Evolutionary conservation across 2,329 filamentous ascomycete species (phyloP).

Genomic region (Apiospora pterosperma): DNA sequence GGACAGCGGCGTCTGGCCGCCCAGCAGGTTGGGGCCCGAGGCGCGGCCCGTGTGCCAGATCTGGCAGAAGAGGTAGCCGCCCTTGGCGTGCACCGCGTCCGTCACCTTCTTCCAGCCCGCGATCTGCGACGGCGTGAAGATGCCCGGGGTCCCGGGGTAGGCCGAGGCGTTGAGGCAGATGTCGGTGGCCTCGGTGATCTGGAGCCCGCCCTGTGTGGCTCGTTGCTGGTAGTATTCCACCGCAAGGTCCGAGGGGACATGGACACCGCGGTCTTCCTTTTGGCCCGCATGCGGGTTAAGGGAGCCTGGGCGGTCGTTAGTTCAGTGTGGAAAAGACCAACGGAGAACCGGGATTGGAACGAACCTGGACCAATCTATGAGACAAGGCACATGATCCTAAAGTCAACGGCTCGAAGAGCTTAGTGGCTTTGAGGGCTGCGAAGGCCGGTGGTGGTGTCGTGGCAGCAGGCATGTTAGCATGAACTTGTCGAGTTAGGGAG

Average conservation of each 20-base stretch:
- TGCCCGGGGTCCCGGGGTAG: constrained; percentile 46
- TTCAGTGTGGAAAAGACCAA: background rate
- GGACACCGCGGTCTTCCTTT: constrained; percentile 28
- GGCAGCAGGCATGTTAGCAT: no score
- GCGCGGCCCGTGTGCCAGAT: constrained; percentile 57
- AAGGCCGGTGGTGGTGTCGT: no score
- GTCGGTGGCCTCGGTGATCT: constrained; percentile 54
- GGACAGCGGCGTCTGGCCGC: constrained; percentile 19
- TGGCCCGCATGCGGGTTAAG: constrained; percentile 27
- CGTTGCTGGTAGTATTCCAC: constrained; percentile 22
- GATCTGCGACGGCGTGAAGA: constrained; percentile 50
- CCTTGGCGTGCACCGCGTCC: constrained; percentile 56
- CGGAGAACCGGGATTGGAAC: constrained; percentile 8
- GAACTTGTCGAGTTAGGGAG: no score
- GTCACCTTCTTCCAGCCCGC: constrained; percentile 55
- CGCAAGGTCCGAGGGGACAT: constrained; percentile 28
- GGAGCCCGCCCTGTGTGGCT: constrained; percentile 29
- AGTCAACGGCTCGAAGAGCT: constrained; percentile 31
- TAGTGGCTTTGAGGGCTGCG: no score
- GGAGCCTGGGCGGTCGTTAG: constrained; percentile 17
- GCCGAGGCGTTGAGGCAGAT: constrained; percentile 45
- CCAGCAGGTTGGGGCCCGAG: constrained; percentile 28
- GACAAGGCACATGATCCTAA: constrained; percentile 29
- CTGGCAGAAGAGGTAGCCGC: constrained; percentile 55
- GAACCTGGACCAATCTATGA: constrained; percentile 34